Conservation (phyloP, 148 eudicot genomes). For the Fagopyrum tataricum region DNA sequence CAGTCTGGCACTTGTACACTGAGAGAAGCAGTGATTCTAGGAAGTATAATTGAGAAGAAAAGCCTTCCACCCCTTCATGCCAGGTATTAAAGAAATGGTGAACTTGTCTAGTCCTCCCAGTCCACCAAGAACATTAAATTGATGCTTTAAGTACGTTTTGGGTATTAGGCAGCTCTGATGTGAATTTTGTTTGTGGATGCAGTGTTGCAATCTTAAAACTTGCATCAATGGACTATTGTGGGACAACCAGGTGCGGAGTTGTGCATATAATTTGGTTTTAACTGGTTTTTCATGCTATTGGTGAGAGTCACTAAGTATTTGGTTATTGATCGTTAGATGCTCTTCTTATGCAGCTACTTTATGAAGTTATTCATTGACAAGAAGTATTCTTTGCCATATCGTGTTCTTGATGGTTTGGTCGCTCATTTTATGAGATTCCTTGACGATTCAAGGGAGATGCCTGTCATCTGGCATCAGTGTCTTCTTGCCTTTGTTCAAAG, state of each 20-base stretch:
- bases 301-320: neutral
- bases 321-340: constrained; percentile 4
- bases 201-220: constrained; percentile 83
- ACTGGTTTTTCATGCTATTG: neutral
- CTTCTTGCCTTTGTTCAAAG: constrained; percentile 89
- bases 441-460: constrained; percentile 80
- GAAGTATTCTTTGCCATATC: constrained; percentile 84
- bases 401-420: constrained; percentile 86
- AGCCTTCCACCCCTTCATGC: constrained; percentile 71
- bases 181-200: constrained; percentile 14
- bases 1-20: constrained; percentile 83
- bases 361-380: constrained; percentile 85
- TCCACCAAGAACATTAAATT: neutral
- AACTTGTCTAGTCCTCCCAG: neutral
- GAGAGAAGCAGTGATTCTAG: constrained; percentile 81
- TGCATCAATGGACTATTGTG: constrained; percentile 88
- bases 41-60: constrained; percentile 66
- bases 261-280: neutral
- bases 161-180: neutral
- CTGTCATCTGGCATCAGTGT: constrained; percentile 96
- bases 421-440: constrained; percentile 76
- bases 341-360: constrained; percentile 59
- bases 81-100: constrained; percentile 35
- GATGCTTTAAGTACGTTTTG: neutral
- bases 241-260: constrained; percentile 77